These are phyloP conservation scores for Aspergillus quadricinctus DNA, from an alignment of 2,329 filamentous ascomycete genomes.

Conservation along the genomic window DNA sequence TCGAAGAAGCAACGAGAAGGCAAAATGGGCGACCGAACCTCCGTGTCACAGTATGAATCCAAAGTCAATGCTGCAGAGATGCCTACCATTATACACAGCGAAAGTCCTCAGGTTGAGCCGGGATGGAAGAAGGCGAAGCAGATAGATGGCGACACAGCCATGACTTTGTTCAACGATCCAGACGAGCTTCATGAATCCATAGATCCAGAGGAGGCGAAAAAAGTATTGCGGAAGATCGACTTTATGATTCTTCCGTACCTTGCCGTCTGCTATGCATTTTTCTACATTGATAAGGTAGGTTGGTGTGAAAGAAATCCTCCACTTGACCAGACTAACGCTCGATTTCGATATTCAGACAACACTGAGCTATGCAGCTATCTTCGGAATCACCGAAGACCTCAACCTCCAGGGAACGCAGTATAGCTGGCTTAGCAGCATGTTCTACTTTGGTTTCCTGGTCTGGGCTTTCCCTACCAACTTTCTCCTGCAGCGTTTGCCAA, in stretches of 20 bases:
- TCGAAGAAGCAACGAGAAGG: neutral
- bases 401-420: slow-evolving; percentile 56
- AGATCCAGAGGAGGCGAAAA: slow-evolving; percentile 45
- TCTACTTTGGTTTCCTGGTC: slow-evolving; percentile 54
- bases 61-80: slow-evolving; percentile 20
- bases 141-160: slow-evolving; percentile 47
- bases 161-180: slow-evolving; percentile 47
- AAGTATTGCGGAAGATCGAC: slow-evolving; percentile 54
- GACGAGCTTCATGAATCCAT: slow-evolving; percentile 46
- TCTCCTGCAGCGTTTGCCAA: slow-evolving; percentile 49
- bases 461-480: slow-evolving; percentile 55
- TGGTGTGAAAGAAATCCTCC: neutral
- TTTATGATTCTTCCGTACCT: slow-evolving; percentile 56
- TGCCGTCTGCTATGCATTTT: slow-evolving; percentile 52
- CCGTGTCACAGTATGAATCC: slow-evolving; percentile 5
- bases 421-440: slow-evolving; percentile 52
- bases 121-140: slow-evolving; percentile 27
- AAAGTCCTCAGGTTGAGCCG: slow-evolving; percentile 18
- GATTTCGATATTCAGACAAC: slow-evolving; percentile 42
- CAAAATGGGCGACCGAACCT: neutral
- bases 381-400: slow-evolving; percentile 58
- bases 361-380: slow-evolving; percentile 61
- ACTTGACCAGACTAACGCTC: neutral
- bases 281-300: slow-evolving; percentile 45
- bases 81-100: slow-evolving; percentile 24